Evolutionary conservation across 305 asterid species (phyloP).

Genomic region (Rubia peregrina): DNA sequence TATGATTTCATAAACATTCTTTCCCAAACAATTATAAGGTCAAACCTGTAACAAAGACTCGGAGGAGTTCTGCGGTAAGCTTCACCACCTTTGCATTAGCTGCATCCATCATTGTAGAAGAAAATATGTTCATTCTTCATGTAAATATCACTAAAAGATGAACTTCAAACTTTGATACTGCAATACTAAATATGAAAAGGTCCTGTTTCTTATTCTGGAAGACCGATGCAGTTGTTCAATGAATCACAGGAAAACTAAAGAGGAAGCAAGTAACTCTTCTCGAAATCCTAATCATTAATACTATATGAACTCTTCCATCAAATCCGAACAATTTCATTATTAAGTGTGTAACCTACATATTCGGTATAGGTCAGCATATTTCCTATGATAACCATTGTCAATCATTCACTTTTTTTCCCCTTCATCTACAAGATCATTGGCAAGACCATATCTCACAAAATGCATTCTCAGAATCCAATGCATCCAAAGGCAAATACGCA

Average conservation of each 20-base stretch:
- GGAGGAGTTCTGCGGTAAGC: conserved; percentile 80
- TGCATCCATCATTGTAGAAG: conserved; percentile 29
- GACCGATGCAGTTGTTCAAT: background rate
- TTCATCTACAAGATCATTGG: background rate
- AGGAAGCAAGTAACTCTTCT: background rate
- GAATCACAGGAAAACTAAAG: background rate
- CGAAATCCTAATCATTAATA: background rate
- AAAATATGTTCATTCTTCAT: background rate
- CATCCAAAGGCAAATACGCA: background rate
- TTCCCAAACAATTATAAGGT: background rate
- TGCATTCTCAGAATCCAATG: background rate
- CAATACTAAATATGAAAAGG: background rate
- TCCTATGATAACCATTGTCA: background rate
- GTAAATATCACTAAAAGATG: background rate
- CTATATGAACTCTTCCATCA: background rate
- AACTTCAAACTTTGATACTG: background rate
- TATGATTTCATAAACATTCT: background rate
- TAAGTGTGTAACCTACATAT: background rate
- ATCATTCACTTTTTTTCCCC: background rate
- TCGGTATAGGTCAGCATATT: too few species aligned
- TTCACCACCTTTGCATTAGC: conserved; percentile 69
- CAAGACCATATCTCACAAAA: background rate
- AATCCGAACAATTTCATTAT: background rate
- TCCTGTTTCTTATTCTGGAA: background rate
- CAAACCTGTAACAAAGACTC: conserved; percentile 75